phyloP scores from a whole-genome alignment of 345 rosid species.

The Cardamine occulta region DNA sequence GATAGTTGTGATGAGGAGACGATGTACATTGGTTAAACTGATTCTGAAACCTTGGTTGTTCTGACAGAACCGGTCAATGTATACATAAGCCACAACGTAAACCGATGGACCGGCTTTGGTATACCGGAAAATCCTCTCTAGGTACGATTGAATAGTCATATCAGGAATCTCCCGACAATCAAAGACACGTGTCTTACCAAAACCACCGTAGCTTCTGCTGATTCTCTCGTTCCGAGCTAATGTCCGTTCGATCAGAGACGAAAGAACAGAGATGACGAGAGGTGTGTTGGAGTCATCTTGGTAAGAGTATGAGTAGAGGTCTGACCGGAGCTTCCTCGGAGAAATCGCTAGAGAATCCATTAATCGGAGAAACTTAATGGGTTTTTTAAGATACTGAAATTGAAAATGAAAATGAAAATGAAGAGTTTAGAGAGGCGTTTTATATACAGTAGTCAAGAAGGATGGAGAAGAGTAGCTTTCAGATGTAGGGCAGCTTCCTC shows the following conservation, averaged over 20 bases:
- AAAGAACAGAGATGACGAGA: conserved; percentile 78
- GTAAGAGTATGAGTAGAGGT: conserved; percentile 72
- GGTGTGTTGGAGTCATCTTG: conserved; percentile 65
- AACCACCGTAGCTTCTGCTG: conserved; percentile 48
- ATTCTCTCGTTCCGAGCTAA: conserved; percentile 76
- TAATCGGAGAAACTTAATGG: neutral
- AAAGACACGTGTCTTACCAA: conserved; percentile 55
- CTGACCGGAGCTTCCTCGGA: conserved; percentile 86
- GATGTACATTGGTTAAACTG: conserved; percentile 68
- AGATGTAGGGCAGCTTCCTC: conserved; percentile 41
- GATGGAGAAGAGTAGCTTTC: conserved; percentile 34
- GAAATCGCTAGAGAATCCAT: conserved; percentile 58
- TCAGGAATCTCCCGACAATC: conserved; percentile 80
- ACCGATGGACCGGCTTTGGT: conserved; percentile 84
- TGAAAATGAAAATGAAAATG: conserved; percentile 20
- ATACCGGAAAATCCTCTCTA: conserved; percentile 87
- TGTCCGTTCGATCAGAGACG: conserved; percentile 80
- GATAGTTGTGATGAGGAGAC: conserved; percentile 81
- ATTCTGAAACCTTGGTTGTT: conserved; percentile 71
- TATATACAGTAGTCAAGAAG: conserved; percentile 23
- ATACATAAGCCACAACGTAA: conserved; percentile 84
- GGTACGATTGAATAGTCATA: conserved; percentile 75
- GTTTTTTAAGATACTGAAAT: neutral
- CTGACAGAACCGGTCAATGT: conserved; percentile 86
- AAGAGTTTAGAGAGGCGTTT: conserved; percentile 23